Conservation (phyloP, 768 basidiomycete species). For the Pleurotus salmoneostramineus region DNA sequence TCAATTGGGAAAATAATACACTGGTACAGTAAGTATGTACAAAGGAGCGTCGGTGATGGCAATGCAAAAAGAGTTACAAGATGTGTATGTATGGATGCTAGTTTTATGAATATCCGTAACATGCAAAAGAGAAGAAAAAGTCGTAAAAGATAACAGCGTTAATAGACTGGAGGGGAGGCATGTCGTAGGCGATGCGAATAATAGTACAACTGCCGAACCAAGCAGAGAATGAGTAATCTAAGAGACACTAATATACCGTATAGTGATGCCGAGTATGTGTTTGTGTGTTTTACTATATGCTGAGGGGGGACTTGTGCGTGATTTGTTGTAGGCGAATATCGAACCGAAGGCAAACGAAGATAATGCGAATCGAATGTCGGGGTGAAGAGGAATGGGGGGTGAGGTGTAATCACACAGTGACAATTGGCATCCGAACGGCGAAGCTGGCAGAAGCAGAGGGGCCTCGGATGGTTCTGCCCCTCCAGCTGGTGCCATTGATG, state of each 20-base stretch:
- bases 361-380: neutral
- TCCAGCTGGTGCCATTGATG: conserved; percentile 6
- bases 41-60: conserved; percentile 1
- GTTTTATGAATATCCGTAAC: neutral
- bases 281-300: neutral
- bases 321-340: neutral
- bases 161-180: neutral
- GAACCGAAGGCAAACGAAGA: conserved; percentile 2
- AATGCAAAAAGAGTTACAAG: conserved; percentile 1
- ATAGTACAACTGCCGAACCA: conserved; percentile 5
- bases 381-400: neutral
- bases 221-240: conserved; percentile 6
- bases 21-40: conserved; percentile 7
- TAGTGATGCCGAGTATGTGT: neutral
- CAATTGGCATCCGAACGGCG: conserved; percentile 4
- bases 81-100: neutral
- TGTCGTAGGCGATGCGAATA: conserved; percentile 6
- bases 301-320: neutral
- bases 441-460: neutral
- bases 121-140: neutral
- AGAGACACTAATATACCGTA: conserved; percentile 2
- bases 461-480: conserved; percentile 3
- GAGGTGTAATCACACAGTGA: neutral
- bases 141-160: neutral
- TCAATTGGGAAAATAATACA: conserved; percentile 1